These are phyloP conservation scores for Albizia julibrissin DNA, from an alignment of 306 rosid genomes.

Conservation along the genomic window DNA sequence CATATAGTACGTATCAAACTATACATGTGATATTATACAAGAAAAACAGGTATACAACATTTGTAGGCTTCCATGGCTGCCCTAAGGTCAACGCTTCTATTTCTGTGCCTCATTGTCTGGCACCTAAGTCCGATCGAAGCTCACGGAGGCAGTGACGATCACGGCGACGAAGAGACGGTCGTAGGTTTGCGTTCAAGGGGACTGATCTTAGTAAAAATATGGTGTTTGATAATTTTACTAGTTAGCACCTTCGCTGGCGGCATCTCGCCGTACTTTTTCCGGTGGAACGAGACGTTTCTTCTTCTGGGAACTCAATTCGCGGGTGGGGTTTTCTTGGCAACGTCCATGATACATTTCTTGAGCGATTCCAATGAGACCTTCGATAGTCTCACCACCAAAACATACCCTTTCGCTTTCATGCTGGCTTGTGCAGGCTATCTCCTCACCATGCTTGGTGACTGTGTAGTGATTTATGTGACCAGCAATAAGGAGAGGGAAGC, in stretches of 20 bases:
- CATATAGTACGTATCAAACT: neutral
- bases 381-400: slow-evolving; percentile 51
- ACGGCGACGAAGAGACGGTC: neutral
- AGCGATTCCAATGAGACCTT: slow-evolving; percentile 59
- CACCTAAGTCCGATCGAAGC: slow-evolving; percentile 30
- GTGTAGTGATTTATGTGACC: slow-evolving; percentile 41
- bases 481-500: slow-evolving; percentile 37
- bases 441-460: slow-evolving; percentile 72
- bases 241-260: slow-evolving; percentile 65
- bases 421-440: slow-evolving; percentile 65
- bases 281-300: slow-evolving; percentile 78
- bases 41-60: neutral
- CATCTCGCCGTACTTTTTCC: slow-evolving; percentile 61
- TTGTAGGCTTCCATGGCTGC: slow-evolving; percentile 36
- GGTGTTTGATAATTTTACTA: slow-evolving; percentile 69
- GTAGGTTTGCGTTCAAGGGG: slow-evolving; percentile 41
- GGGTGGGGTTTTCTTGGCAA: slow-evolving; percentile 74
- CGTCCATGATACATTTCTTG: slow-evolving; percentile 78
- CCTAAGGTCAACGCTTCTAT: slow-evolving; percentile 53
- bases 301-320: slow-evolving; percentile 72
- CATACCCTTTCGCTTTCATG: slow-evolving; percentile 80
- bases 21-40: neutral
- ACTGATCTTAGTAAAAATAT: slow-evolving; percentile 59
- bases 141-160: slow-evolving; percentile 42
- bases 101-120: slow-evolving; percentile 36